Evolutionary conservation across 2,329 filamentous ascomycete species (phyloP), one percentile per base, ranked within the genome.

Genomic region (Corynespora cassiicola): DNA sequence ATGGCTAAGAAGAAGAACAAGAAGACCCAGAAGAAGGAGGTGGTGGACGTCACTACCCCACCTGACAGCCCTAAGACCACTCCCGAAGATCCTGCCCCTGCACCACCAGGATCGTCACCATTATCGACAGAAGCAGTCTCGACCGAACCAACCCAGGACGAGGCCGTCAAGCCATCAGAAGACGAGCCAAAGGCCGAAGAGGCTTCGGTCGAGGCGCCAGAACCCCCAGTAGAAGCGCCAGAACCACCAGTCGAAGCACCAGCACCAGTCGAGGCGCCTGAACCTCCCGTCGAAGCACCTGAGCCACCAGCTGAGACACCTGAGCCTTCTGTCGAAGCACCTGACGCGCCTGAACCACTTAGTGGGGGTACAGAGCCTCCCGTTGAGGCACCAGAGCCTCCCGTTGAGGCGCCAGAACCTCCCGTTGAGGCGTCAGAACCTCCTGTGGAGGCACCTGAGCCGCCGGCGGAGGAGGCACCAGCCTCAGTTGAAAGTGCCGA

Each of bases 1-100:
- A 66, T 64, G 61, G 56, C 47, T 42, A 66, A 65, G 47, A 64
- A 61, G 47, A 66, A 64, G 42, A 50, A 36, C 39, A 57, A 59
- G 51, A 56, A 46, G 45, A 20, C 23, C 18, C 56, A 58, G 43
- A 63, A 66, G 45, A 52, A 54, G 42, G 50, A 47, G 26, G 63
- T n/a, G 65, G 24, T 39, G 42, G 43, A 36, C 47, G 16, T 52
- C 61, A n/a, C n/a, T n/a, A n/a, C n/a, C 39, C 56, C 59, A 49
- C 56, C 61, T 41, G 51, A 45, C 27, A 64, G 46, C 34, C 57
- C 52, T 18, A 52, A 54, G 27, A 30, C 31, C 33, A 29, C 42
- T 14, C 31, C 50, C 15, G 58, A 57, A 34, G 61, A 64, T 32
- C 38, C 47, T 28, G 25, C 46, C 26, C 43, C 52, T 42, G 35